Evolutionary conservation across 441 rosid genomes (phyloP).

Genomic region (Breynia disticha): DNA sequence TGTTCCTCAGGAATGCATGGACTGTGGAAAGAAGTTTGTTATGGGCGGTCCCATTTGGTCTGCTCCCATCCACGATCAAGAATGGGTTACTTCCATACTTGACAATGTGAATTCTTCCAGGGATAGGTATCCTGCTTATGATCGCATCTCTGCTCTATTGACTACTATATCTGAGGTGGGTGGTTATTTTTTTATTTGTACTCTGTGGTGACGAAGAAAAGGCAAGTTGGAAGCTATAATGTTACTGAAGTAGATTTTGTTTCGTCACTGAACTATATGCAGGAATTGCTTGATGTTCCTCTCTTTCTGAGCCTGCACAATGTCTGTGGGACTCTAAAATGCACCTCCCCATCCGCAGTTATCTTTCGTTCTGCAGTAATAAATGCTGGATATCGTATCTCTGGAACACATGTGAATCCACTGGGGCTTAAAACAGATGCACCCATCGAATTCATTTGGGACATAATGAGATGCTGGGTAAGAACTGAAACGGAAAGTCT

Average conservation of each 20-base stretch:
- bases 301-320: conserved; percentile 90
- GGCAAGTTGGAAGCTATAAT: background rate
- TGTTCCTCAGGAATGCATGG: conserved; percentile 80
- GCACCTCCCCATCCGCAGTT: conserved; percentile 92
- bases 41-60: conserved; percentile 99
- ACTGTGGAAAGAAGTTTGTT: conserved; percentile 87
- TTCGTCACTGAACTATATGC: conserved; percentile 20
- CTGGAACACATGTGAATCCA: conserved; percentile 89
- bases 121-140: conserved; percentile 83
- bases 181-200: conserved; percentile 3
- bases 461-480: conserved; percentile 99
- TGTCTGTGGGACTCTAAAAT: conserved; percentile 81
- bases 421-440: conserved; percentile 92
- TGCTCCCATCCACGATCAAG: conserved; percentile 92
- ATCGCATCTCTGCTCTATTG: conserved; percentile 69
- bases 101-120: conserved; percentile 57
- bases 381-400: conserved; percentile 84
- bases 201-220: background rate
- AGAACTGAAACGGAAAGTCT: conserved; percentile 11
- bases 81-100: conserved; percentile 66
- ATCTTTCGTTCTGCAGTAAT: conserved; percentile 86
- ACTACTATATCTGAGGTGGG: conserved; percentile 82
- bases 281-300: conserved; percentile 92
- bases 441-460: conserved; percentile 94
- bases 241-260: background rate